Base-by-base conservation (phyloP, 2,329 filamentous ascomycete species). In the Sporothrix phasma region DNA sequence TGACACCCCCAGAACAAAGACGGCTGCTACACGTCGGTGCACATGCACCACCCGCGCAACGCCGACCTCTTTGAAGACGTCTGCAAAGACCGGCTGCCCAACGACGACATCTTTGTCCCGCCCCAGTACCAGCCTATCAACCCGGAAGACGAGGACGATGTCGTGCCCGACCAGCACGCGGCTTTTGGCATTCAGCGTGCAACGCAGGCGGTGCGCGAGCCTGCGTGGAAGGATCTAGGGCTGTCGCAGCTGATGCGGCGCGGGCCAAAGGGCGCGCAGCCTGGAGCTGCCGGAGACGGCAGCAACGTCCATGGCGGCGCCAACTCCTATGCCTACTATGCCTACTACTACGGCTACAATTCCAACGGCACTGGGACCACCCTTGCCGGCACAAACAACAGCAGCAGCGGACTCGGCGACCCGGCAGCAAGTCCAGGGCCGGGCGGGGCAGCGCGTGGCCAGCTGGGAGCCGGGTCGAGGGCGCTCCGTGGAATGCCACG, bases 111-210 rank as follows among this genome's bases (percentile, higher is more conserved):
- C 72, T 89, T 89, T 74, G 88, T 95, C n/a, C 85, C 88, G 39
- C 85, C 85, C 7, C 84, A 90, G 67, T 85, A 92, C 72, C 89
- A 91, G 73, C 90, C 90, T 46, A 81, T 92, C 72, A 93, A 94
- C 73, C 90, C 90, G 0, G 90, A 94, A 74, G 90, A 94, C 73
- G 89, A 94, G 76, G 90, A 94, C 72, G 90, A 94, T 71, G 88
- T 94, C 3, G 90, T 94, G 4, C 90, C 90, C 0, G 89, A 94
- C 74, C 90, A 94, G 76, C 90, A 94, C 72, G 90, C 90, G 13
- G 90, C 90, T 0, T 94, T 94, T 73, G 90, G 90, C 45, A 94
- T 95, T 70, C 86, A 90, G 74, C 84, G 88, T 69, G 90, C 90
- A 10, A 92, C 89, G 17, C 88, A 91, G 76, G 82, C 83, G 68